Evolutionary conservation across 495 filamentous ascomycete genomes (phyloP).

Genomic region (Beverwykella pulmonaria): DNA sequence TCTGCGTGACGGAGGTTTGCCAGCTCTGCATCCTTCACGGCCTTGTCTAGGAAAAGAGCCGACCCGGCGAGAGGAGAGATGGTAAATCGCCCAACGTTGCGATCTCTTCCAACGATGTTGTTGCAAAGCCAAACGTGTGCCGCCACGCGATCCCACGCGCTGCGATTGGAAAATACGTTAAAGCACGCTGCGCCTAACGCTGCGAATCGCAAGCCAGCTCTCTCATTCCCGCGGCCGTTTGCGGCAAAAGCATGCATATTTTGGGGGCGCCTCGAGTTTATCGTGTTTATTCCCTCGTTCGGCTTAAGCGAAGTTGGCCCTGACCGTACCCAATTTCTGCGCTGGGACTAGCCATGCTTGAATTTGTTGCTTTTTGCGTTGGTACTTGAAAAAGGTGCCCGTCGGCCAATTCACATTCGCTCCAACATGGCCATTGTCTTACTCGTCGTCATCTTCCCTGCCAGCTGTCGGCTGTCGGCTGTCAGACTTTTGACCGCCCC

Average conservation of each 20-base stretch:
- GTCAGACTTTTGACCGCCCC: too few species aligned
- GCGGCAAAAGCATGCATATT: neutral
- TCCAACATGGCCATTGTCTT: neutral
- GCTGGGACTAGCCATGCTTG: too few species aligned
- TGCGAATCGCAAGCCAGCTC: neutral
- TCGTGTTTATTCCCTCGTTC: neutral
- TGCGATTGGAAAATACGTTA: neutral
- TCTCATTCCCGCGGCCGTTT: neutral
- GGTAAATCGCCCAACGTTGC: neutral
- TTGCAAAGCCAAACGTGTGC: neutral
- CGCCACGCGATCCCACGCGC: neutral
- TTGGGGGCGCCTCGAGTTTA: neutral
- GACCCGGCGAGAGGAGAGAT: neutral
- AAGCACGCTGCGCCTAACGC: neutral
- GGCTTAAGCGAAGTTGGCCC: neutral
- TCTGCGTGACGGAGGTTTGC: neutral
- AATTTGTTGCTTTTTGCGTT: neutral
- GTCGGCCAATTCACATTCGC: neutral
- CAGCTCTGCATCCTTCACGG: neutral
- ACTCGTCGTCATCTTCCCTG: neutral
- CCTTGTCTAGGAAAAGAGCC: neutral
- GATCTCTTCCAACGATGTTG: neutral
- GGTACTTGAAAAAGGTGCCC: neutral
- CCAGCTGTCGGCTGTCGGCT: neutral
- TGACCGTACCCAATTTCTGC: neutral